Evolutionary conservation across 179 eudicot species (phyloP), one percentile per base, ranked within the genome.

Genomic region (Silene noctiflora): DNA sequence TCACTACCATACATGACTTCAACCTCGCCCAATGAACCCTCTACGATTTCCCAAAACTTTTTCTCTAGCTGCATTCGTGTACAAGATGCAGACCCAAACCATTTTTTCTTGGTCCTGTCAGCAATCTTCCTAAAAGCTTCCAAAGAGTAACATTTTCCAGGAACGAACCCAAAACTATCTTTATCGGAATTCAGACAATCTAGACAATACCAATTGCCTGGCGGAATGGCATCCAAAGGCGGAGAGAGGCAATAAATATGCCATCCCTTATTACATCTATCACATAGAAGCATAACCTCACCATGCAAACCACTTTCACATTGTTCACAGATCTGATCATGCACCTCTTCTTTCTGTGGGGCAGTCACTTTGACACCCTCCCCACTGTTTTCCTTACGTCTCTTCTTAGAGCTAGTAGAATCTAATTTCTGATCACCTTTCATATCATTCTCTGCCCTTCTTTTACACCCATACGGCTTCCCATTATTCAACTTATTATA

Each of bases 1-100:
- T 95, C 99, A 81, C 97, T 95, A 66, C 99, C 99, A 87, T 95
- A 95, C 93, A 84, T 91, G 75, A 95, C 99, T 81, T 92, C 96
- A 74, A 95, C 95, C 83, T 88, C 93, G 29, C 97, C 99, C 27
- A 85, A 86, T 62, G 91, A 87, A 66, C 99, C 99, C 81, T 89
- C 96, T 48, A 95, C 97, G 78, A 95, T 93, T 84, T 95, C 97
- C 99, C 99, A 95, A 83, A 95, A 95, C 87, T 91, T 95, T 80
- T 93, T 95, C 79, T 95, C 99, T 72, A 95, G 44, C 75, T 89
- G 95, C 77, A 82, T 81, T 64, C 90, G 87, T 21, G 97, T 89
- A 58, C 87, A 81, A 75, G 88, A 67, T 53, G 86, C 77, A 69
- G 93, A 80, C 16, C 99, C 99, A 81, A 93, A 91, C 99, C 99